Evolutionary conservation across 108 stramenopile genomes (phyloP).

Genomic region (Skeletonema marinoi): DNA sequence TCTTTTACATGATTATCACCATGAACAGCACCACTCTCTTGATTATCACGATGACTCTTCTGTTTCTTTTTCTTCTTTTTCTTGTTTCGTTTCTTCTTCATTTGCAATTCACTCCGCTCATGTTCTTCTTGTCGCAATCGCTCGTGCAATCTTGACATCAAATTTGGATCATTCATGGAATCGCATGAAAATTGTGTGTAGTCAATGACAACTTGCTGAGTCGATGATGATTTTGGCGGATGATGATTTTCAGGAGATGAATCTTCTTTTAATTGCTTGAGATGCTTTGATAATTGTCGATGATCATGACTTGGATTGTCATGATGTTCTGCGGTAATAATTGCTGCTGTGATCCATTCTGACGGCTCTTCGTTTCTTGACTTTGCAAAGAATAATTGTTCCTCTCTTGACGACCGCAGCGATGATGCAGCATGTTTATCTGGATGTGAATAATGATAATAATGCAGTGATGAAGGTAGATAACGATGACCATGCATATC

Average conservation of each 20-base stretch:
- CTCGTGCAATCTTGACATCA: not conserved
- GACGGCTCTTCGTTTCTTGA: too few species aligned
- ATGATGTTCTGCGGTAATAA: not conserved
- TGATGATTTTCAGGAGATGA: not conserved
- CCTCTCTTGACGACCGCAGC: too few species aligned
- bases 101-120: not conserved
- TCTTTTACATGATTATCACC: too few species aligned
- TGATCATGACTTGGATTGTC: not conserved
- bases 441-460: too few species aligned
- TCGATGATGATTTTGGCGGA: not conserved
- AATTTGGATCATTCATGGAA: slow-evolving; percentile 6
- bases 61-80: too few species aligned
- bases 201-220: slow-evolving; percentile 5
- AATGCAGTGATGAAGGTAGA: too few species aligned
- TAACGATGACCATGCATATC: too few species aligned
- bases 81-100: not conserved
- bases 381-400: too few species aligned
- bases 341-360: too few species aligned
- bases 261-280: not conserved
- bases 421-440: too few species aligned
- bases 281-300: not conserved
- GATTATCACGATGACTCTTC: too few species aligned
- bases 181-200: slow-evolving; percentile 39
- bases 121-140: not conserved
- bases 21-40: too few species aligned